A percentile compares a stretch with the other conserved stretches of the same genome.
Conservation (phyloP, 257 asterid genomes). For the Scutellaria baicalensis region DNA sequence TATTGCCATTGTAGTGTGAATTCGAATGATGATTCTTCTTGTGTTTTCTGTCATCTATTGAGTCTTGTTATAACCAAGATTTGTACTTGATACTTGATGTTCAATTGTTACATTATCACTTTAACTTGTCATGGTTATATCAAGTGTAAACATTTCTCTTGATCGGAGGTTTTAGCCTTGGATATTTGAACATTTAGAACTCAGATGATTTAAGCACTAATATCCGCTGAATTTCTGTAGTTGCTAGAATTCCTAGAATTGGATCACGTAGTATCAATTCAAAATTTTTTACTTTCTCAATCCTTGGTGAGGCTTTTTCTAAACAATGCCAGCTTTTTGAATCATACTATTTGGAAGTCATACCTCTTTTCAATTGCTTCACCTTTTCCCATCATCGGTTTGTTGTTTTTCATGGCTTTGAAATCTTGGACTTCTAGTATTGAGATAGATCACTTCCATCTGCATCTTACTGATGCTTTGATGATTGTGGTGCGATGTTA, state of each 20-base stretch:
- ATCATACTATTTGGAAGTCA: neutral
- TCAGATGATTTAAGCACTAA: neutral
- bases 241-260: neutral
- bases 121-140: neutral
- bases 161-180: neutral
- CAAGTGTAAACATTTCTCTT: neutral
- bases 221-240: neutral
- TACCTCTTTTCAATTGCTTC: neutral
- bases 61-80: neutral
- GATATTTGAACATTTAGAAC: neutral
- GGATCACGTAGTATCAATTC: neutral
- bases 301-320: too few species aligned
- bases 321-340: neutral
- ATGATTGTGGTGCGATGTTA: too few species aligned
- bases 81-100: neutral
- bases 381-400: neutral
- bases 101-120: neutral
- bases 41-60: neutral
- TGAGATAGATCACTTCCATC: neutral
- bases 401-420: neutral
- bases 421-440: neutral
- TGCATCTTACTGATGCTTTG: too few species aligned
- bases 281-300: too few species aligned
- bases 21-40: slow-evolving; percentile 1
- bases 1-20: neutral